These are phyloP conservation scores for Zygnema cylindricum DNA, from an alignment of 139 green algal genomes.

Conservation along the genomic window DNA sequence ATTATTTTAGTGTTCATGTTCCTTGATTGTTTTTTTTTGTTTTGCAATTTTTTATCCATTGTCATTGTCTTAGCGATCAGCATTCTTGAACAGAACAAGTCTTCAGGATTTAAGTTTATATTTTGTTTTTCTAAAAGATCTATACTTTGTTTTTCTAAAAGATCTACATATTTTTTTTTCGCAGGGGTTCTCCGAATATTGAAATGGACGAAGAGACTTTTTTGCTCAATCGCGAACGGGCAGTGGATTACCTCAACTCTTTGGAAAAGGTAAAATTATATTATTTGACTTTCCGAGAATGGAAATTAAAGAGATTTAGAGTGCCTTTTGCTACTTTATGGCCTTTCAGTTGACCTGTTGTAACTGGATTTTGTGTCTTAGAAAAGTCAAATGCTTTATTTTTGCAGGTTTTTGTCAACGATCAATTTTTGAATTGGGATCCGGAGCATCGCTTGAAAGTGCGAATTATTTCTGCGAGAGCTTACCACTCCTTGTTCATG, in stretches of 20 bases:
- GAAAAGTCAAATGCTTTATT: too few species aligned
- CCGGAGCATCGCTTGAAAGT: conserved; percentile 54
- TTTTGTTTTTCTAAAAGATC: too few species aligned
- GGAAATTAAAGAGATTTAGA: neutral
- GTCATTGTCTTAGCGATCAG: too few species aligned
- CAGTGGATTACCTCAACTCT: conserved; percentile 90
- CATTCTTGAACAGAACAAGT: conserved; percentile 16
- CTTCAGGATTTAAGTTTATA: conserved; percentile 51
- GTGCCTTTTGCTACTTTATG: neutral
- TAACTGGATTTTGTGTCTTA: too few species aligned
- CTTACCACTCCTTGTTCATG: conserved; percentile 98
- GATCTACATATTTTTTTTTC: too few species aligned
- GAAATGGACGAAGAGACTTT: conserved; percentile 87
- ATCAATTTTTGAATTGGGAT: conserved; percentile 60
- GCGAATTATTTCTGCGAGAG: too few species aligned
- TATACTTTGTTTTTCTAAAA: too few species aligned
- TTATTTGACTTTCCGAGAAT: neutral
- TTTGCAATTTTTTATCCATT: too few species aligned
- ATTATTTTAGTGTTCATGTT: too few species aligned
- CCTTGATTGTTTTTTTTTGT: too few species aligned
- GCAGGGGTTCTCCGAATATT: too few species aligned
- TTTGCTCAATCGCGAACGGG: conserved; percentile 73
- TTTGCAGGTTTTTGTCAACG: conserved; percentile 53
- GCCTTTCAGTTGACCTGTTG: too few species aligned
- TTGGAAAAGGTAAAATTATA: conserved; percentile 64